Percentiles rank a stretch among this genome's conserved stretches.
Conservation (phyloP, 2,329 filamentous ascomycete genomes). For the Xylaria sp. region DNA sequence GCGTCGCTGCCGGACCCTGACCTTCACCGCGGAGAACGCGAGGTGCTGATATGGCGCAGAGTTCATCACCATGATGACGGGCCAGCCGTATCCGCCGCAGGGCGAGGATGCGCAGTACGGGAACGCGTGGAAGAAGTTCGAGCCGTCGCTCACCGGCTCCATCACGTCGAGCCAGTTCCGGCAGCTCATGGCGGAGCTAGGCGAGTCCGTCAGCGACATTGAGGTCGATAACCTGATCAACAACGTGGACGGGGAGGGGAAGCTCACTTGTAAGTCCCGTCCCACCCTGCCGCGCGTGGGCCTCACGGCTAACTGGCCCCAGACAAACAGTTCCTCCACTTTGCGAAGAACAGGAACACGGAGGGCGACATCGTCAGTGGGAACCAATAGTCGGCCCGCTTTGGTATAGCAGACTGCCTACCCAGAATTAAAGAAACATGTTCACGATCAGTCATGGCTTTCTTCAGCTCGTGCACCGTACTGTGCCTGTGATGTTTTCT, state of each 20-base stretch:
- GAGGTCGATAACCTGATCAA: constrained; percentile 41
- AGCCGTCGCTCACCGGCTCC: constrained; percentile 38
- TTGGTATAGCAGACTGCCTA: no score
- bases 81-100: constrained; percentile 37
- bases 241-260: constrained; percentile 40
- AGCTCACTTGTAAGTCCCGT: constrained; percentile 40
- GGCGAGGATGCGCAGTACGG: constrained; percentile 35
- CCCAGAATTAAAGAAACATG: no score
- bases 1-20: no score
- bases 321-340: constrained; percentile 41
- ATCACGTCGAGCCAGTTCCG: constrained; percentile 40
- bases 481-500: no score
- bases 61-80: constrained; percentile 48
- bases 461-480: no score
- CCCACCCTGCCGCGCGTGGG: neutral
- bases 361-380: constrained; percentile 35
- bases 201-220: constrained; percentile 38
- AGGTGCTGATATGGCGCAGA: constrained; percentile 31
- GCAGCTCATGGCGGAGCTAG: constrained; percentile 38
- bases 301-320: constrained; percentile 1
- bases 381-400: no score
- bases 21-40: neutral
- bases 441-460: no score
- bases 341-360: constrained; percentile 38
- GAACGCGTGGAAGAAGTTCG: constrained; percentile 41